These are phyloP conservation scores for Suillus bovinus DNA, from an alignment of 768 basidiomycete genomes.

Conservation along the genomic window DNA sequence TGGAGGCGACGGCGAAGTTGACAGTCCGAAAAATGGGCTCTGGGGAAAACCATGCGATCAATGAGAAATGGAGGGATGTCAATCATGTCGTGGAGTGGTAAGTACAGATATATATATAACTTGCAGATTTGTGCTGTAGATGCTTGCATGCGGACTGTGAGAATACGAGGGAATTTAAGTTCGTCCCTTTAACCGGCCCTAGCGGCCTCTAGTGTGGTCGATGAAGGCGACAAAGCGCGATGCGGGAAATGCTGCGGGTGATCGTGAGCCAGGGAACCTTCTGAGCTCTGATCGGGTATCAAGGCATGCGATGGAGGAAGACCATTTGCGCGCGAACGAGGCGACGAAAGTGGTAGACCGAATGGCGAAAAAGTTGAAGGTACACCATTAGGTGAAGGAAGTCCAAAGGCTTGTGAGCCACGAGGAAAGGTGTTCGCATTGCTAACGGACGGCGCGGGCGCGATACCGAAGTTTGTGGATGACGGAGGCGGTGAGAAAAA, in stretches of 20 bases:
- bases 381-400: slow-evolving; percentile 26
- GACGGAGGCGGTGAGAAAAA: slow-evolving; percentile 35
- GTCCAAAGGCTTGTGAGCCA: slow-evolving; percentile 33
- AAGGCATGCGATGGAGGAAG: slow-evolving; percentile 33
- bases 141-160: slow-evolving; percentile 38
- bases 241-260: slow-evolving; percentile 39
- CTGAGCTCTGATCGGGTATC: slow-evolving; percentile 39
- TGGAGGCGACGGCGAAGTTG: slow-evolving; percentile 19
- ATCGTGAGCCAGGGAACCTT: slow-evolving; percentile 32
- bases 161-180: slow-evolving; percentile 41
- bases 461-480: slow-evolving; percentile 29
- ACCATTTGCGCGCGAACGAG: slow-evolving; percentile 26
- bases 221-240: slow-evolving; percentile 39
- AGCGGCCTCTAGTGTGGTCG: slow-evolving; percentile 40
- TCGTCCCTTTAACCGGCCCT: slow-evolving; percentile 40
- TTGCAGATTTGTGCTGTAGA: slow-evolving; percentile 41
- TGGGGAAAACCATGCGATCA: slow-evolving; percentile 29
- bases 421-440: slow-evolving; percentile 30
- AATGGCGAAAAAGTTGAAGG: slow-evolving; percentile 31
- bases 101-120: slow-evolving; percentile 43
- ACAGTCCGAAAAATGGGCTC: slow-evolving; percentile 16
- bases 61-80: slow-evolving; percentile 33
- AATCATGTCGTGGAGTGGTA: slow-evolving; percentile 37
- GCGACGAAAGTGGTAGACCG: slow-evolving; percentile 34
- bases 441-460: slow-evolving; percentile 22